Conservation (phyloP, 106 monocot species). For the Dendrobium nobile region DNA sequence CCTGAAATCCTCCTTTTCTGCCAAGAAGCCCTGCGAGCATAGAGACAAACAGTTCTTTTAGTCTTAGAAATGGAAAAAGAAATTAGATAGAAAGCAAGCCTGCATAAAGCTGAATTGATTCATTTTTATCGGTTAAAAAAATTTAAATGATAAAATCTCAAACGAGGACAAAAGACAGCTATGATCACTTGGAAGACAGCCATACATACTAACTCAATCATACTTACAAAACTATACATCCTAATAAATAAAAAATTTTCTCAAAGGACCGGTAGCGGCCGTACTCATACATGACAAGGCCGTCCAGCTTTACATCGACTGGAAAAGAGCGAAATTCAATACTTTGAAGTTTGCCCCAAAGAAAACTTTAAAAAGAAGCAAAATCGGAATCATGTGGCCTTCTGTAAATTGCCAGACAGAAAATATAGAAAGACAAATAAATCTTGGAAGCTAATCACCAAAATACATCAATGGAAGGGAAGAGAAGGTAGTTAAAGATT, state of each 20-base stretch:
- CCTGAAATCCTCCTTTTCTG: conserved; percentile 9
- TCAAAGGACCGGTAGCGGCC: background rate
- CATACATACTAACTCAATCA: background rate
- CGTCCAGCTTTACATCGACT: background rate
- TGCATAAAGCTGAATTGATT: background rate
- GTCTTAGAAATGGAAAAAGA: background rate
- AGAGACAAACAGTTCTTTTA: background rate
- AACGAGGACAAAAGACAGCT: background rate
- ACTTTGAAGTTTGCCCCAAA: background rate
- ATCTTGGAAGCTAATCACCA: background rate
- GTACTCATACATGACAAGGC: background rate
- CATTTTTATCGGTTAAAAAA: background rate
- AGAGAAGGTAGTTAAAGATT: too few relatives aligned
- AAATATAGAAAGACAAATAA: background rate
- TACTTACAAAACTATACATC: background rate
- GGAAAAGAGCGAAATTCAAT: background rate
- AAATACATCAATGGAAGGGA: background rate
- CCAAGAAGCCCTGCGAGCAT: conserved; percentile 5
- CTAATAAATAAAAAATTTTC: background rate
- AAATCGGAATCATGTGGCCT: background rate
- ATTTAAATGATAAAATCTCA: background rate
- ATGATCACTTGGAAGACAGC: background rate
- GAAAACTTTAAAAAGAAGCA: background rate
- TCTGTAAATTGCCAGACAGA: too few relatives aligned
- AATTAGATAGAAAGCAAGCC: background rate